phyloP scores from a whole-genome alignment of 2,329 filamentous ascomycete genomes.

The Alternaria gaisen region DNA sequence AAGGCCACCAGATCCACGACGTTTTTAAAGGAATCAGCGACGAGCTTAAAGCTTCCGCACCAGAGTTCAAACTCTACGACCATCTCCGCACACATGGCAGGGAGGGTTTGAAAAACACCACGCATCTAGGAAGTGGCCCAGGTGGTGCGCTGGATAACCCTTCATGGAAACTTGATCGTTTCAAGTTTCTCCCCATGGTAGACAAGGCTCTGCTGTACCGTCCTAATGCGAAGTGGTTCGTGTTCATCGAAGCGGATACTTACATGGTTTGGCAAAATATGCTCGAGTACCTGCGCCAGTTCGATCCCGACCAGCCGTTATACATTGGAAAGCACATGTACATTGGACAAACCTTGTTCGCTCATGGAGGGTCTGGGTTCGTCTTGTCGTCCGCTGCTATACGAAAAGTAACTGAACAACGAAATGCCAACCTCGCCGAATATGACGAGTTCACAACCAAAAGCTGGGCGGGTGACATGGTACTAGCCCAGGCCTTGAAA shows the following conservation, averaged over 20 bases:
- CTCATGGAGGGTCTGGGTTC: conserved; percentile 63
- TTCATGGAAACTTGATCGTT: conserved; percentile 44
- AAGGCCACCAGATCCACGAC: conserved; percentile 39
- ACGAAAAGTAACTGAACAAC: conserved; percentile 46
- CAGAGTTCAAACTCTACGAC: conserved; percentile 45
- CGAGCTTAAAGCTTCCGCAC: conserved; percentile 30
- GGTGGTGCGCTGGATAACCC: conserved; percentile 15
- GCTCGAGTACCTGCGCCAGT: conserved; percentile 59
- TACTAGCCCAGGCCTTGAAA: conserved; percentile 58
- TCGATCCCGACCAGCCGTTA: conserved; percentile 57
- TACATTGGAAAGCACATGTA: conserved; percentile 64
- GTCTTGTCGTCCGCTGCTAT: conserved; percentile 60
- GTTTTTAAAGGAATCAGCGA: conserved; percentile 37
- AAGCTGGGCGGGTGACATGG: conserved; percentile 62
- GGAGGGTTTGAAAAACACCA: conserved; percentile 22
- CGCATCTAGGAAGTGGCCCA: conserved; percentile 26
- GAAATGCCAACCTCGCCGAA: conserved; percentile 49
- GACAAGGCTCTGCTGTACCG: conserved; percentile 35
- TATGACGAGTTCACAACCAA: conserved; percentile 56
- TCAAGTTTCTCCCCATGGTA: conserved; percentile 47
- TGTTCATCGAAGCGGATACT: conserved; percentile 67
- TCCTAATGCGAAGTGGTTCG: conserved; percentile 63
- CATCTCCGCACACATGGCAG: conserved; percentile 40
- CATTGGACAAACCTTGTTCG: conserved; percentile 61
- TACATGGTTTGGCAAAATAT: conserved; percentile 64